Evolutionary conservation across 2,329 filamentous ascomycete genomes (phyloP).

Genomic region (Diplodia seriata): DNA sequence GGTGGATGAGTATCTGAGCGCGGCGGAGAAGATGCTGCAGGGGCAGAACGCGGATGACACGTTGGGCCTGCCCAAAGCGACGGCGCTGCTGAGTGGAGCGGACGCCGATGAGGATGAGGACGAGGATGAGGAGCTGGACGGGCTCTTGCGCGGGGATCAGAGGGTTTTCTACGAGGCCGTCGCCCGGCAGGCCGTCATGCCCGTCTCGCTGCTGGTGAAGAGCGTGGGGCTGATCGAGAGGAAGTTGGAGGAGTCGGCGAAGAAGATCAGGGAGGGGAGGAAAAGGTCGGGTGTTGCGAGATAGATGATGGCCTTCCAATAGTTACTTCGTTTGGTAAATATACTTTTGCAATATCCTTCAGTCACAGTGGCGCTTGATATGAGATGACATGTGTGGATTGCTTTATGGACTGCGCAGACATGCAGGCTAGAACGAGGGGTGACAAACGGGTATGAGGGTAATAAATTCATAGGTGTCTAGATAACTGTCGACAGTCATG

Average conservation of each 20-base stretch:
- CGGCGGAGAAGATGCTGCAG: background rate
- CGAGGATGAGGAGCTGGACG: slow-evolving; percentile 54
- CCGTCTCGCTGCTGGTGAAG: slow-evolving; percentile 57
- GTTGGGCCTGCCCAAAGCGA: background rate
- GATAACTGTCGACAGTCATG: no score
- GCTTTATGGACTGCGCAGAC: no score
- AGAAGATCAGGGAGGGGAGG: background rate
- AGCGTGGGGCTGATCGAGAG: slow-evolving; percentile 60
- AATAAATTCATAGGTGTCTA: no score
- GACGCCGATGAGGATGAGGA: slow-evolving; percentile 35
- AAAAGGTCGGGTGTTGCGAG: background rate
- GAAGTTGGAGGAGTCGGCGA: slow-evolving; percentile 31
- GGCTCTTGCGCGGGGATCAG: slow-evolving; percentile 52
- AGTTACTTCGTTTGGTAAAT: no score
- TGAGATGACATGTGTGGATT: no score
- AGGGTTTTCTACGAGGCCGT: slow-evolving; percentile 60
- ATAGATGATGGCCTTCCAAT: background rate
- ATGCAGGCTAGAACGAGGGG: no score
- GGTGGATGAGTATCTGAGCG: background rate
- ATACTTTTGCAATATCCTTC: no score
- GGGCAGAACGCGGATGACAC: background rate
- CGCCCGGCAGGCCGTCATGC: slow-evolving; percentile 58
- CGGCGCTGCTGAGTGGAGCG: background rate
- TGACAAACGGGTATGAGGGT: no score
- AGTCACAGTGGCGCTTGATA: no score